These are phyloP conservation scores for Colletotrichum tabaci DNA, from an alignment of 2,329 filamentous ascomycete genomes.

Conservation along the genomic window DNA sequence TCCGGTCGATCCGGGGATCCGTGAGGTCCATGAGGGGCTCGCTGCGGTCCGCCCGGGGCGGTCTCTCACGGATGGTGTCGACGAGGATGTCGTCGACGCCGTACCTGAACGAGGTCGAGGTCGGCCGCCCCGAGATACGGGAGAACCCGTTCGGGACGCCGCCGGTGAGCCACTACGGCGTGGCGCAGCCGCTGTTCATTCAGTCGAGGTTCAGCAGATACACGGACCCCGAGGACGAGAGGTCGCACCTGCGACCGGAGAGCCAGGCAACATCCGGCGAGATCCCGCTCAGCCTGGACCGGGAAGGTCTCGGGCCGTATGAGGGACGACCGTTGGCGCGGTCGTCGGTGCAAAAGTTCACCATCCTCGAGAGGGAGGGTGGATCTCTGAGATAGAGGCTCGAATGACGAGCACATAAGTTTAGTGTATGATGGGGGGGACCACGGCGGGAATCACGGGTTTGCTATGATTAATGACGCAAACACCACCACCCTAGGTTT, in stretches of 20 bases:
- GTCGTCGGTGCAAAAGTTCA: slow-evolving; percentile 35
- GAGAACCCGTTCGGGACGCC: slow-evolving; percentile 15
- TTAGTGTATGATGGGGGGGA: not conserved
- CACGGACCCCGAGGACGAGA: slow-evolving; percentile 30
- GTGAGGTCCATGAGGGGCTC: slow-evolving; percentile 35
- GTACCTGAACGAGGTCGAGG: slow-evolving; percentile 20
- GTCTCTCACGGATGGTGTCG: slow-evolving; percentile 29
- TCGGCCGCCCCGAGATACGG: slow-evolving; percentile 17
- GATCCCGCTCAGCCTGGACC: slow-evolving; percentile 30
- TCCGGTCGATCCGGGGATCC: slow-evolving; percentile 29
- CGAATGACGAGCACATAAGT: not conserved
- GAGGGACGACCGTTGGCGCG: slow-evolving; percentile 3
- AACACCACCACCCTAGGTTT: not conserved
- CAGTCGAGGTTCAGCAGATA: slow-evolving; percentile 37
- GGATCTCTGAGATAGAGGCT: slow-evolving; percentile 29
- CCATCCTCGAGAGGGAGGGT: slow-evolving; percentile 17
- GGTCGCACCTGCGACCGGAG: slow-evolving; percentile 11
- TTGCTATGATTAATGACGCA: not conserved
- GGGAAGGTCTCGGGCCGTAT: slow-evolving; percentile 19
- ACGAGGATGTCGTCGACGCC: slow-evolving; percentile 10
- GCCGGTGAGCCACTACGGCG: slow-evolving; percentile 19
- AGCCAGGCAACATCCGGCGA: slow-evolving; percentile 35
- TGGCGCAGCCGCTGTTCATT: slow-evolving; percentile 30
- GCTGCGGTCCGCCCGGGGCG: slow-evolving; percentile 22
- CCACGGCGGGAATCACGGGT: not conserved